Evolutionary conservation across 2,329 filamentous ascomycete species (phyloP), one percentile per base, ranked within the genome.

Genomic region (Sporothrix sp.): DNA sequence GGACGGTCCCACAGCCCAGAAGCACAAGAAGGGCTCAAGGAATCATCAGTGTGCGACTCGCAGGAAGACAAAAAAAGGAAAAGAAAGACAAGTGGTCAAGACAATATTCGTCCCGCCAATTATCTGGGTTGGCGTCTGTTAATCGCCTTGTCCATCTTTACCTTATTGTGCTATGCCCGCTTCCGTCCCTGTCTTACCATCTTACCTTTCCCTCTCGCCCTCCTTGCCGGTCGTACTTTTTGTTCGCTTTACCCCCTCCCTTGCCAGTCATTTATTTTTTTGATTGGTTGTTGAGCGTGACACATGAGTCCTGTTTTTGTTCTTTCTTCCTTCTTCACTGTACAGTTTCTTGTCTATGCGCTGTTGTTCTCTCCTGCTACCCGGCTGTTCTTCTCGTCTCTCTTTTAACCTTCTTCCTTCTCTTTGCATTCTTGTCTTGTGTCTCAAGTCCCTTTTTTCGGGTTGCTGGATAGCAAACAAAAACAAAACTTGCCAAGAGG

Each of bases 1-100:
- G 55, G 40, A 57, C 50, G 28, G 43, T 42, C 33, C 52, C 52
- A 53, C 52, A 40, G 36, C 33, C 10, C 28, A 8, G 9, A 35
- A 11, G 14, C n/a, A 30, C 18, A 28, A n/a, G 35, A 28, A 32
- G 4, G 3, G 13, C 25, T 21, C 21, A 44, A 48, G 33, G 38
- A 43, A 51, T 28, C 43, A 35, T 16, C 43, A 25, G 32, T 38
- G 25, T 21, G n/a, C 10, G 18, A n/a, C 32, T 33, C 14, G 23
- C 14, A 28, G 16, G 14, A 28, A 28, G 38, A 4, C 36, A 43
- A 43, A 16, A 38, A n/a, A 39, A 27, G 33, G 23, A 5, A 39
- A 27, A 9, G 23, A 20, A 28, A 36, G 28, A 16, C 25, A 23
- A 32, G 35, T 36, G 18, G n/a, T 37, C 46, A 40, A 35, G 32